Evolutionary conservation across 495 filamentous ascomycete species (phyloP).

Genomic region (Xylaria flabelliformis): DNA sequence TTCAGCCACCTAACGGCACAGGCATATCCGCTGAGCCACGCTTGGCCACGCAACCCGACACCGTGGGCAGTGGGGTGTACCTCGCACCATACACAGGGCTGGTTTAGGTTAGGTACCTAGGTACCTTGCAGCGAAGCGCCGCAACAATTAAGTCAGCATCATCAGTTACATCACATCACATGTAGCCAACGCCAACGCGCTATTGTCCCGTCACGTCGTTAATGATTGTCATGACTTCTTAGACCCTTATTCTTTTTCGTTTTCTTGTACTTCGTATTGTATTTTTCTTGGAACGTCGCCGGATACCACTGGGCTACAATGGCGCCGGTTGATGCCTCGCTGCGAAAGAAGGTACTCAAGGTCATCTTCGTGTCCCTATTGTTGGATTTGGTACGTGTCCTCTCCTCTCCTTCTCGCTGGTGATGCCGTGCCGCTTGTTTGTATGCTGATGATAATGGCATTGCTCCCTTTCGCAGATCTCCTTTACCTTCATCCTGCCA

Average conservation of each 20-base stretch:
- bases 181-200: not conserved
- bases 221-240: not conserved
- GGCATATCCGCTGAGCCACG: not conserved
- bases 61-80: slow-evolving; percentile 1
- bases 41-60: slow-evolving; percentile 3
- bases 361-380: slow-evolving; percentile 68
- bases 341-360: slow-evolving; percentile 81
- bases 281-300: not conserved
- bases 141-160: not conserved
- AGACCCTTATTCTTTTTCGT: not conserved
- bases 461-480: slow-evolving; percentile 43
- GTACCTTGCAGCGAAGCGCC: slow-evolving; percentile 6
- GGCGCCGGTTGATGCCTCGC: slow-evolving; percentile 53
- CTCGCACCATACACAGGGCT: not conserved
- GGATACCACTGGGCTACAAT: slow-evolving; percentile 31
- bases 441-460: slow-evolving; percentile 34
- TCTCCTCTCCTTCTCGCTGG: not conserved
- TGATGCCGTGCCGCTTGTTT: slow-evolving; percentile 34
- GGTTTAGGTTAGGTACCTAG: not conserved
- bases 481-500: slow-evolving; percentile 92
- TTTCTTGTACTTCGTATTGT: not conserved
- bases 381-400: slow-evolving; percentile 55
- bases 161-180: not conserved
- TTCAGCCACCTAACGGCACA: slow-evolving; percentile 10
- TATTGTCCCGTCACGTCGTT: not conserved